Base-by-base conservation (phyloP, 2,329 filamentous ascomycete genomes). In the Botryosphaeria agaves region DNA sequence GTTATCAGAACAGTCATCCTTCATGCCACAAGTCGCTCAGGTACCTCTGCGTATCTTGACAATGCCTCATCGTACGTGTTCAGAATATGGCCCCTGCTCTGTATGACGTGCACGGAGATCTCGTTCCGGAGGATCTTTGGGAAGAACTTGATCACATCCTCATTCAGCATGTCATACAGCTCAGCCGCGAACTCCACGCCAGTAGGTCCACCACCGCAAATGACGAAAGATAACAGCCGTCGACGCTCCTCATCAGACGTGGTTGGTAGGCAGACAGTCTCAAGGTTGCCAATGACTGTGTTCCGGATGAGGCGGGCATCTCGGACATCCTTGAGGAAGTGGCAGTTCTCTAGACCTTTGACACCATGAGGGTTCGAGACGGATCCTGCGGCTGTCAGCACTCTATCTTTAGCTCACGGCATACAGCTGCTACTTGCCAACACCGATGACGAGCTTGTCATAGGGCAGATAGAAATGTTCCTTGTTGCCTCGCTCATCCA, bases 141-240 rank as follows among this genome's bases (percentile, higher is more conserved):
- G 53, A 93, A 98, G 43, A 79, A 72, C 31, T 67, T 64, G 26
- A 76, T 76, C 26, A 98, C 56, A 49, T 98, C 89, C 52, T 98
- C 91, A 47, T 98, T 98, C 11, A 98, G 65, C 52, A 98, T 75
- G 53, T 98, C 89, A 51, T 80, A 95, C 5, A 98, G 66, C 51
- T 98, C 89, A 5, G 89, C 89, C 1, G 91, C 91, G 45, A 98
- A 98, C 51, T 98, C 89, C 20, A 98, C 89, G 36, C 89, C 89
- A 0, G 89, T 98, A 3, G 89, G 89, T 1, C 89, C 89, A 43
- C 89, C 89, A 32, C 89, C 89, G 47, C 82, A 87, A 34, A 98
- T 62, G n/a, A 94, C 89, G 46, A 98, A 98, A 0, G 89, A 95
- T 4, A 98, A 65, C 11, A 98, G 62, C 23, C 87, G 72, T 47